Evolutionary conservation across 2,329 filamentous ascomycete species (phyloP).

Genomic region (Teratosphaeria pseudoeucalypti): DNA sequence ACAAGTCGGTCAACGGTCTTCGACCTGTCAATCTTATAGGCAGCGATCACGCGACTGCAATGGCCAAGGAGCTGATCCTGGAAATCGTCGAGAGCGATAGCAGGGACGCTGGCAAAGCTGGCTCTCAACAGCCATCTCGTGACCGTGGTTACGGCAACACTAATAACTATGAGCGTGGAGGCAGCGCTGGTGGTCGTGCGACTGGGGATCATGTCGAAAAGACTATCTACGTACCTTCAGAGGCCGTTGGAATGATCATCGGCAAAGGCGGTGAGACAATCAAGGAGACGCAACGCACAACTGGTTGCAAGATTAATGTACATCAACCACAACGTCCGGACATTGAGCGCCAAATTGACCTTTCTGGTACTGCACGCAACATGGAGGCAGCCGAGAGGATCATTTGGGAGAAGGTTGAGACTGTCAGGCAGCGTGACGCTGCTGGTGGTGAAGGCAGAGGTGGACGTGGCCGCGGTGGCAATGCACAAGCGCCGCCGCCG

Average conservation of each 20-base stretch:
- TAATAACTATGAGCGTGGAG: slow-evolving; percentile 31
- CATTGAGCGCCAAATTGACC: slow-evolving; percentile 72
- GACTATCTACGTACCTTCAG: slow-evolving; percentile 74
- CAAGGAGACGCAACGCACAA: slow-evolving; percentile 79
- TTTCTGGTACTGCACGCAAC: slow-evolving; percentile 66
- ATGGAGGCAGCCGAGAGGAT: slow-evolving; percentile 73
- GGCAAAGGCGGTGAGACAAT: slow-evolving; percentile 90
- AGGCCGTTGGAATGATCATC: slow-evolving; percentile 93
- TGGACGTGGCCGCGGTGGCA: slow-evolving; percentile 1
- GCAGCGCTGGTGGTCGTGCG: slow-evolving; percentile 29
- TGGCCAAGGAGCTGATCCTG: slow-evolving; percentile 73
- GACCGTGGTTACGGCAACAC: slow-evolving; percentile 22
- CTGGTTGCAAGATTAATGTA: slow-evolving; percentile 91
- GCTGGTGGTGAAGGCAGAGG: slow-evolving; percentile 16
- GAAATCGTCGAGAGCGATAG: slow-evolving; percentile 92
- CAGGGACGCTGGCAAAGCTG: slow-evolving; percentile 14
- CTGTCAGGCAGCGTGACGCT: slow-evolving; percentile 52
- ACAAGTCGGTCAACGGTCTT: slow-evolving; percentile 82
- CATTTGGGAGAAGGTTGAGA: slow-evolving; percentile 86
- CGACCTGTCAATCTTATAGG: slow-evolving; percentile 87
- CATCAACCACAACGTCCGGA: slow-evolving; percentile 72
- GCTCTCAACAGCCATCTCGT: slow-evolving; percentile 11
- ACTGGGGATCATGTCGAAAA: slow-evolving; percentile 58
- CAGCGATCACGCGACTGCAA: slow-evolving; percentile 59
- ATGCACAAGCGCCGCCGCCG: neutral